These are phyloP conservation scores for Besnoitia besnoiti DNA, from an alignment of 169 alveolate species.

Conservation along the genomic window DNA sequence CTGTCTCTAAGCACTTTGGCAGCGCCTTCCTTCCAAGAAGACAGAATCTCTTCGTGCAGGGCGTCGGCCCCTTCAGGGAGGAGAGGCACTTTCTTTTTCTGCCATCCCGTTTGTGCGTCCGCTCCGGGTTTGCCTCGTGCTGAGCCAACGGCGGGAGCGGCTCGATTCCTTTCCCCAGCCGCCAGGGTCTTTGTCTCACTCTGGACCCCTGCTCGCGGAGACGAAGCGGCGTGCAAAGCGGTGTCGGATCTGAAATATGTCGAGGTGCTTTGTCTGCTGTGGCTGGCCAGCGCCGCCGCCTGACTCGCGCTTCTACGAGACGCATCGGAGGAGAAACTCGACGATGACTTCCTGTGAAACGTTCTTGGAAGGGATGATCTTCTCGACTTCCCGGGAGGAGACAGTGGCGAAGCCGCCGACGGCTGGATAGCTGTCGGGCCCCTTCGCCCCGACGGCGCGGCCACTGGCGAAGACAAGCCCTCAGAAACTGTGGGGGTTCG, in stretches of 20 bases:
- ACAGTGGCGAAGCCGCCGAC: not conserved
- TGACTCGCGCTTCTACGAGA: not conserved
- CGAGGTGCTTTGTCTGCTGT: not conserved
- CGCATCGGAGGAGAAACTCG: not conserved
- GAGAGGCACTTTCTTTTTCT: not conserved
- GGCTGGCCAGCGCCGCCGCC: not conserved
- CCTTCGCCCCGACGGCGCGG: too few species aligned
- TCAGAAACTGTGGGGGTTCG: too few species aligned
- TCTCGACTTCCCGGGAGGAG: not conserved
- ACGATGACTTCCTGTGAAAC: too few species aligned
- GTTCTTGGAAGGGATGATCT: not conserved
- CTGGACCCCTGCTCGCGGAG: not conserved
- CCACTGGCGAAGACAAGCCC: too few species aligned
- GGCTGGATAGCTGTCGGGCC: too few species aligned
- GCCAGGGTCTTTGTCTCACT: not conserved
- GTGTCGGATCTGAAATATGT: not conserved
- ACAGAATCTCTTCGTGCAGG: slow-evolving; percentile 6
- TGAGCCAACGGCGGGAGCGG: not conserved
- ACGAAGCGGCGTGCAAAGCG: not conserved
- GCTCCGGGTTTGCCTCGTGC: not conserved
- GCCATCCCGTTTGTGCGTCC: not conserved
- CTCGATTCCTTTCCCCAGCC: not conserved
- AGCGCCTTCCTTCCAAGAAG: slow-evolving; percentile 20
- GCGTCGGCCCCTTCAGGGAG: not conserved
- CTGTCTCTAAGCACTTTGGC: not conserved